Percentiles rank a stretch among this genome's conserved stretches.
Conservation (phyloP, 441 rosid genomes). For the Eutrema salsugineum region DNA sequence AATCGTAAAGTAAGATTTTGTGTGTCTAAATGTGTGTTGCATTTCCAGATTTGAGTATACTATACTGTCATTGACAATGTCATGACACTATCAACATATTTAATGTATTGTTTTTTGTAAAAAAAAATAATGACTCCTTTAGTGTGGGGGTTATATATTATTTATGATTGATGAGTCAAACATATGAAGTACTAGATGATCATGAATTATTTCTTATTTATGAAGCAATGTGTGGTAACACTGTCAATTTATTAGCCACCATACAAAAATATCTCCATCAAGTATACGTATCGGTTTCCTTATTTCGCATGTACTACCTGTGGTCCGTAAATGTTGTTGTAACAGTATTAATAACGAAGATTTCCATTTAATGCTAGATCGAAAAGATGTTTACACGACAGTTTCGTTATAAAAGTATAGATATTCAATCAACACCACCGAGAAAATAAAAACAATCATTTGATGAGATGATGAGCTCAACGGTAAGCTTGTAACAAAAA, state of each 20-base stretch:
- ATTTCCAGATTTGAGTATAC: constrained; percentile 1
- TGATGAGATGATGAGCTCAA: constrained; percentile 26
- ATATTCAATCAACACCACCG: constrained; percentile 6
- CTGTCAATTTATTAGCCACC: neutral
- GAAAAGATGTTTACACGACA: constrained; percentile 8
- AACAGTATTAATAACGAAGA: neutral
- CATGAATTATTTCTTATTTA: constrained; percentile 20
- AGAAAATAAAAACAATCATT: constrained; percentile 3
- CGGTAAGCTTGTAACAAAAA: neutral
- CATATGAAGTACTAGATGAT: constrained; percentile 20
- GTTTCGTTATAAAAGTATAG: neutral
- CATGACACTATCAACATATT: constrained; percentile 18
- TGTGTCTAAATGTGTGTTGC: neutral
- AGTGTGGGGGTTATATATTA: constrained; percentile 17
- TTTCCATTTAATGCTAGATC: constrained; percentile 15
- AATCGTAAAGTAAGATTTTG: neutral
- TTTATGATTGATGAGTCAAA: constrained; percentile 24
- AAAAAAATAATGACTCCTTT: neutral
- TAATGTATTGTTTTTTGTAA: constrained; percentile 6
- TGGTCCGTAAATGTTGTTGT: constrained; percentile 22
- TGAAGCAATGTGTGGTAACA: constrained; percentile 26
- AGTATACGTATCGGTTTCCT: constrained; percentile 9
- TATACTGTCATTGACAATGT: neutral
- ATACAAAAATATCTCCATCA: neutral
- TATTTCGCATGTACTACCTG: constrained; percentile 19